Evolutionary conservation across 352 stramenopile genomes (phyloP).

Genomic region (Pythium diclinum): DNA sequence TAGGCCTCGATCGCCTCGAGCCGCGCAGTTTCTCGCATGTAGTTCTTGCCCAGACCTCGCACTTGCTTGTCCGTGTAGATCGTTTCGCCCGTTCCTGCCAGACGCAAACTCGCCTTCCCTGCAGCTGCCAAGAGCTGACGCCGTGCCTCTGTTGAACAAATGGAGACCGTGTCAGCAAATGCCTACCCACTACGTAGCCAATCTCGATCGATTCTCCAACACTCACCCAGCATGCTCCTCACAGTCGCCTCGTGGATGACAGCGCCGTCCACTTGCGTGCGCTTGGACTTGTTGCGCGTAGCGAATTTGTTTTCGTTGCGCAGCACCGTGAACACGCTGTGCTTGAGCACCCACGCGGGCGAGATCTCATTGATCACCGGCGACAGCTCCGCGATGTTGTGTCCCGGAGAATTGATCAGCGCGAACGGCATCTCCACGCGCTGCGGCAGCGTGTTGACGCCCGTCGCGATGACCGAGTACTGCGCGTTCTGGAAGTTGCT

Average conservation of each 20-base stretch:
- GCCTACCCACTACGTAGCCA: too few relatives aligned
- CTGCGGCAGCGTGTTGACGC: conserved; percentile 89
- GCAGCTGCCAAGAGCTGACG: conserved; percentile 12
- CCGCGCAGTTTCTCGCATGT: conserved; percentile 71
- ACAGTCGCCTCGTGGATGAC: conserved; percentile 80
- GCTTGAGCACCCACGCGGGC: conserved; percentile 86
- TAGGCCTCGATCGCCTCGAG: conserved; percentile 62
- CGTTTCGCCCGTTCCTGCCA: conserved; percentile 39
- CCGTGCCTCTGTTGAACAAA: conserved; percentile 15
- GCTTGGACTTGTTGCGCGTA: conserved; percentile 71
- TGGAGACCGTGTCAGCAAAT: not conserved
- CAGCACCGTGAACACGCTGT: conserved; percentile 90
- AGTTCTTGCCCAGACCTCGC: conserved; percentile 77
- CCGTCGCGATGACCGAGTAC: conserved; percentile 95
- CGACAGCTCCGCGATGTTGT: conserved; percentile 79
- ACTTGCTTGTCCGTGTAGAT: conserved; percentile 80
- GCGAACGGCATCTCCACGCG: conserved; percentile 75
- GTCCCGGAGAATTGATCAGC: conserved; percentile 65
- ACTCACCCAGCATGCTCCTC: conserved; percentile 67
- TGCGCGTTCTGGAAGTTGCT: conserved; percentile 89
- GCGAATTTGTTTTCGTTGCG: conserved; percentile 89
- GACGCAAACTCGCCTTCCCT: conserved; percentile 36
- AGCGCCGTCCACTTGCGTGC: conserved; percentile 49
- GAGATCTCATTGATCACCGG: conserved; percentile 83
- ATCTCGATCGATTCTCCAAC: not conserved